Base-by-base conservation (phyloP, 2,329 filamentous ascomycete species). In the Pestalotiopsis sp. region DNA sequence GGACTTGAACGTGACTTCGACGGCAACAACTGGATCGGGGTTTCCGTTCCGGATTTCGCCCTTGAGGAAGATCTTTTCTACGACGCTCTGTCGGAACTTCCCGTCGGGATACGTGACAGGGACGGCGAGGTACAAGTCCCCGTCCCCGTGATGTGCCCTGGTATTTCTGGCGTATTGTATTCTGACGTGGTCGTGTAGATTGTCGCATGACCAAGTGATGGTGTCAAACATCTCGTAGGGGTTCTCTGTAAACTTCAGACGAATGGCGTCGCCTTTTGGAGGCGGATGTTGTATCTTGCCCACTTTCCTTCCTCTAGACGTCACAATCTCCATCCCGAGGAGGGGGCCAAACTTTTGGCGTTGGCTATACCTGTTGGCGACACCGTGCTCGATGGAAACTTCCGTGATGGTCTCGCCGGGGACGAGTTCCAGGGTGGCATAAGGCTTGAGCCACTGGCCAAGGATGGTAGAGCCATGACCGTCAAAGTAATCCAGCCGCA, bases 101-200 rank as follows among this genome's bases (percentile, higher is more conserved):
- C 27, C 27, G 2, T 31, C 70, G 11, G 68, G n/a, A 20, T 68
- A 61, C 9, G 39, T 64, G 20, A 14, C 20, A 25, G 64, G 38
- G 31, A 13, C 56, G 1, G 27, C 49, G 7, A 64, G 64, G 12
- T 57, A 58, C 25, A 63, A 41, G 25, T 71, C 39, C 7, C 70
- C 59, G 14, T 57, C 17, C 36, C 39, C 12, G 23, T 31, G 13
- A 9, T 58, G 17, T 6, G 63, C 38, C 39, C 49, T 3, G 14
- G 57, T 38, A 20, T 67, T 69, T 9, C 68, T 66, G 6, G 68
- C 38, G 31, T 62, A 69, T 2, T 70, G 64, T 3, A 69, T 65
- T n/a, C 71, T 60, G 45, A 73, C 72, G 49, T 73, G 72, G 59
- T 74, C 72, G 70, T 68, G 71, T 68, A 71, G 52, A 39, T 71